Evolutionary conservation across 257 asterid genomes (phyloP).

Genomic region (Coffea canephora): DNA sequence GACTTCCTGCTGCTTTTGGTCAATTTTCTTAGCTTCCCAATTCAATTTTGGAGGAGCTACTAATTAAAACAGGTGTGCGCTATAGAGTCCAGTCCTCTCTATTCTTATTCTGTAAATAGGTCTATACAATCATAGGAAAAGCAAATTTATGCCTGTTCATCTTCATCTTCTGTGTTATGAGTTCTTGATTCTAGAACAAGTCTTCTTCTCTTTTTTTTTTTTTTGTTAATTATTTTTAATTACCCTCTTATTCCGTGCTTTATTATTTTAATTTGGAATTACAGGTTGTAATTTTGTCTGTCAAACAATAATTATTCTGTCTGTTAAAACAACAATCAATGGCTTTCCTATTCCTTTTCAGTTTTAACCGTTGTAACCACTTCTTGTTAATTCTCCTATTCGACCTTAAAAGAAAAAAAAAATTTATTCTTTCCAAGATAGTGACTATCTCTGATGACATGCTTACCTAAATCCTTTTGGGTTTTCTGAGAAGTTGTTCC

Average conservation of each 20-base stretch:
- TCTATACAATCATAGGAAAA: slow-evolving; percentile 31
- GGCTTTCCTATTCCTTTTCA: slow-evolving; percentile 16
- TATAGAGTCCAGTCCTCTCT: slow-evolving; percentile 30
- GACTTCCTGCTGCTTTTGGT: slow-evolving; percentile 58
- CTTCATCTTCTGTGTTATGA: slow-evolving; percentile 21
- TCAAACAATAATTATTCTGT: slow-evolving; percentile 19
- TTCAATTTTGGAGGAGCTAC: neutral
- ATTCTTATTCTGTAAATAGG: slow-evolving; percentile 70
- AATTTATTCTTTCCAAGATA: slow-evolving; percentile 30
- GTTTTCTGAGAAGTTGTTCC: slow-evolving; percentile 20
- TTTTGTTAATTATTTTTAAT: neutral
- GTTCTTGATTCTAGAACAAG: slow-evolving; percentile 23
- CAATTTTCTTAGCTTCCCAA: slow-evolving; percentile 49
- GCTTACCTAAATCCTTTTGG: slow-evolving; percentile 29
- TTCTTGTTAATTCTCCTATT: slow-evolving; percentile 5
- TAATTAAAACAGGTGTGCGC: slow-evolving; percentile 45
- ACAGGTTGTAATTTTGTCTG: slow-evolving; percentile 40
- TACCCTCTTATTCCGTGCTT: slow-evolving; percentile 21
- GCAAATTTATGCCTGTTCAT: slow-evolving; percentile 15
- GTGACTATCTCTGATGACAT: slow-evolving; percentile 39
- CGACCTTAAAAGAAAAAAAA: neutral
- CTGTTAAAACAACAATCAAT: slow-evolving; percentile 9
- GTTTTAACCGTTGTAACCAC: slow-evolving; percentile 30
- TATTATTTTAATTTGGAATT: slow-evolving; percentile 17
- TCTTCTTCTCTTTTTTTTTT: neutral